A percentile compares a stretch with the other conserved stretches of the same genome.
These are phyloP conservation scores for Penicillium bovifimosum DNA, from an alignment of 495 filamentous ascomycete species.

Conservation along the genomic window DNA sequence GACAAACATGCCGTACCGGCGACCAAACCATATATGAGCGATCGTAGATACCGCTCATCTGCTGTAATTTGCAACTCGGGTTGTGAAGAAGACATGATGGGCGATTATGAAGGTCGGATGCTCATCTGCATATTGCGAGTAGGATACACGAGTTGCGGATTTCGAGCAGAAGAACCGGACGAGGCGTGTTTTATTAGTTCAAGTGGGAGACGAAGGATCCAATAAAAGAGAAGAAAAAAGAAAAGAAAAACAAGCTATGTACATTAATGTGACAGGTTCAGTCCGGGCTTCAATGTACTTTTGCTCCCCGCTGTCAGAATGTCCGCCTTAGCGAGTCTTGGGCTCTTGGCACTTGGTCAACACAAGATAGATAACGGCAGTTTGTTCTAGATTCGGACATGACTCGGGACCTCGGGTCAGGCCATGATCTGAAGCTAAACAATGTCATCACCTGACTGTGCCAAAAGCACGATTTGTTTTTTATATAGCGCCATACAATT, in stretches of 20 bases:
- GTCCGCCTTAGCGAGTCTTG: too few species aligned
- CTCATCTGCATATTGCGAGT: background rate
- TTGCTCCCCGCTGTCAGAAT: background rate
- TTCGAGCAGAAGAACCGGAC: background rate
- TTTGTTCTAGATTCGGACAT: too few species aligned
- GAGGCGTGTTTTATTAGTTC: background rate
- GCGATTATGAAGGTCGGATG: background rate
- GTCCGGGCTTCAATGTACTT: background rate
- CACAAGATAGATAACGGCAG: too few species aligned
- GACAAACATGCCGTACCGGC: background rate
- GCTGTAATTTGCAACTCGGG: background rate
- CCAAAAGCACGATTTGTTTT: too few species aligned
- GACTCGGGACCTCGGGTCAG: too few species aligned
- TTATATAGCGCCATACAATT: too few species aligned
- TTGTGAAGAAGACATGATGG: background rate
- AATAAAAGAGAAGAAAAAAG: background rate
- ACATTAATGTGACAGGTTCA: background rate
- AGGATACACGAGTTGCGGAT: background rate
- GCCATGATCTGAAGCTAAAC: too few species aligned
- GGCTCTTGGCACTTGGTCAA: too few species aligned
- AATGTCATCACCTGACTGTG: too few species aligned
- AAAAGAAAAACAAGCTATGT: background rate
- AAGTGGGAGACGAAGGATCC: background rate
- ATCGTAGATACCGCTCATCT: background rate
- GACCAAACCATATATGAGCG: slow-evolving; percentile 5